Base-by-base conservation (phyloP, 495 filamentous ascomycete genomes). In the Lentithecium fluviatile region DNA sequence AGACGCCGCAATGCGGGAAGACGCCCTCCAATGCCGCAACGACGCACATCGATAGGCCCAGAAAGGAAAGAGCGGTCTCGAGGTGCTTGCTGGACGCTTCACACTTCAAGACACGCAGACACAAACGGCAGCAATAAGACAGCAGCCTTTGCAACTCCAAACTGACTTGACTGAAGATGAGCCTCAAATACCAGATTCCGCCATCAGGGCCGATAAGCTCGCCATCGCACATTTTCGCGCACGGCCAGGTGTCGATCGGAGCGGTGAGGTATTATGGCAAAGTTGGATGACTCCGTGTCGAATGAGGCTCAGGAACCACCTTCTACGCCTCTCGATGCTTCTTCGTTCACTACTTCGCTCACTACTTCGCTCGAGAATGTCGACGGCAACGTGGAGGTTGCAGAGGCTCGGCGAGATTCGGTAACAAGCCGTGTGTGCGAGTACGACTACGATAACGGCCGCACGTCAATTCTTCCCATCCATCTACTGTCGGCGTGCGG, bases 181-280 rank as follows among this genome's bases (percentile, higher is more conserved):
- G 45, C 36, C 34, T 24, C 45, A 12, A 45, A 3, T 29, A 26
- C n/a, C 56, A 56, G 42, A 64, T 29, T 54, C 58, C 61, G 61
- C 61, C 46, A 64, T 64, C 24, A 20, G 10, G 29, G 8, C 12
- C 26, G 45, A 11, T 19, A 52, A 46, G 61, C 61, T 64, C 61
- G 61, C 48, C 61, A 64, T 59, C 29, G 24, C 17, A 23, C 19
- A 46, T 45, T 45, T 24, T 58, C 60, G 21, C 47, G 53, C 52
- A 37, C 24, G 37, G 15, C 46, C 60, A 45, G 45, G 52, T 46
- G 47, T 58, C 20, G 19, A 52, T 45, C n/a, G 25, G 37, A 57
- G 60, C 60, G 60, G 60, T 63, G 59, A 38, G 36, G 40, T 43
- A 15, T 13, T 13, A 43, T 43, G 40, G 40, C 40, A 4, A 43